A percentile compares a stretch with the other conserved stretches of the same genome.
Conservation (phyloP, 1,139 yeast species). For the Saccharomyces hybrid region DNA sequence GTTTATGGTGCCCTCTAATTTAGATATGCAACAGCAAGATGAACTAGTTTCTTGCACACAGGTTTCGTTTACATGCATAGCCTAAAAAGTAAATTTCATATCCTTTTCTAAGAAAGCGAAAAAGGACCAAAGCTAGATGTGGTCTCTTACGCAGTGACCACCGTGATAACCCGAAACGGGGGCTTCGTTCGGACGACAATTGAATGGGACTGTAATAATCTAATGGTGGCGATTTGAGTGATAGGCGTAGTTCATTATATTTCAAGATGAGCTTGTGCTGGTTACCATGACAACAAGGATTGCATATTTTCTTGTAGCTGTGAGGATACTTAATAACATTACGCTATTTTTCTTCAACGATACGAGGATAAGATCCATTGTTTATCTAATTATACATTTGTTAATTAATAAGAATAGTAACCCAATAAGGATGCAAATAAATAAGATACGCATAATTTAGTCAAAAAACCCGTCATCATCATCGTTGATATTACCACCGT, state of each 20-base stretch:
- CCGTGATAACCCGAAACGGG: neutral
- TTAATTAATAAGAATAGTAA: neutral
- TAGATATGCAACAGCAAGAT: neutral
- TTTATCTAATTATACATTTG: neutral
- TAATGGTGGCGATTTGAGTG: neutral
- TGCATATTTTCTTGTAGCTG: neutral
- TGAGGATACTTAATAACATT: neutral
- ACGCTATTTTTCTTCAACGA: neutral
- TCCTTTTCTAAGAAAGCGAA: neutral
- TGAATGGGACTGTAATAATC: no score
- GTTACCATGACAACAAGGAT: neutral
- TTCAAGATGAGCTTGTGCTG: neutral
- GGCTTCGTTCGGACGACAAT: neutral
- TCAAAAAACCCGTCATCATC: conserved; percentile 38
- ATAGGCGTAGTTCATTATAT: neutral
- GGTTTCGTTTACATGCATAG: conserved; percentile 4
- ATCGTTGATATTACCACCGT: conserved; percentile 40
- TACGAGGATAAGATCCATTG: neutral
- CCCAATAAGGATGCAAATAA: neutral
- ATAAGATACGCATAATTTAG: conserved; percentile 14
- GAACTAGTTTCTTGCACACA: neutral
- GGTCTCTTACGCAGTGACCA: no score
- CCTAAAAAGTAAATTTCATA: neutral
- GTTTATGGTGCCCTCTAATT: conserved; percentile 9
- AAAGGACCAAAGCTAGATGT: neutral